These are phyloP conservation scores for Aspergillus cejpii DNA, from an alignment of 2,329 filamentous ascomycete species.

Conservation along the genomic window DNA sequence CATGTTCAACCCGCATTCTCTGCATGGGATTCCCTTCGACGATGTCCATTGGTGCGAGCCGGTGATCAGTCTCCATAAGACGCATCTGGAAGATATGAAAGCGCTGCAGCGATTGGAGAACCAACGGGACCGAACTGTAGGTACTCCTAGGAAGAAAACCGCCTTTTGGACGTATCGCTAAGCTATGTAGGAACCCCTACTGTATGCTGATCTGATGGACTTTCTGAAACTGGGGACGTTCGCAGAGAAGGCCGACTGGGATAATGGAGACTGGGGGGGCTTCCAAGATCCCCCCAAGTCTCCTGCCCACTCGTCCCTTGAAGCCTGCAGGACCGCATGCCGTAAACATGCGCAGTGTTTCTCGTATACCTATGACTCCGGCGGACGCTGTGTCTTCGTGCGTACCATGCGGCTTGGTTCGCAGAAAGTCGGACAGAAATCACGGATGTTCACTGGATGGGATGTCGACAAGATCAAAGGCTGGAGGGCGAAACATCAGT, in stretches of 20 bases:
- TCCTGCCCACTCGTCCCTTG: conserved; percentile 22
- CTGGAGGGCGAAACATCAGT: conserved; percentile 17
- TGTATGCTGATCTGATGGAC: conserved; percentile 27
- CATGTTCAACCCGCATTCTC: conserved; percentile 45
- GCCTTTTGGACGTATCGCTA: background rate
- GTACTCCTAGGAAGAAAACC: conserved; percentile 5
- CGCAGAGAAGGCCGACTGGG: conserved; percentile 24
- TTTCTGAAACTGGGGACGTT: conserved; percentile 22
- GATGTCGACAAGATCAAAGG: conserved; percentile 20
- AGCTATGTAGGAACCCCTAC: conserved; percentile 15
- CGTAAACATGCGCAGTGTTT: conserved; percentile 18
- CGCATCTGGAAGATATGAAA: conserved; percentile 44
- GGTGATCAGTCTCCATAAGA: conserved; percentile 47
- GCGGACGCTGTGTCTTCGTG: conserved; percentile 20
- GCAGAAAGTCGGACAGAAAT: conserved; percentile 7
- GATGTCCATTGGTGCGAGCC: conserved; percentile 49
- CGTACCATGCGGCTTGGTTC: conserved; percentile 18
- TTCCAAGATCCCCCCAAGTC: conserved; percentile 23
- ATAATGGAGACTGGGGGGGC: conserved; percentile 33
- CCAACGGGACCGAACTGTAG: conserved; percentile 17
- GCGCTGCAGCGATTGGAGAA: conserved; percentile 44
- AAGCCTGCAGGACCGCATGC: conserved; percentile 24
- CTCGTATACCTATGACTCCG: conserved; percentile 21
- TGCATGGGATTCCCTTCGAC: conserved; percentile 46
- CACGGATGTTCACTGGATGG: conserved; percentile 21